phyloP scores from a whole-genome alignment of 352 stramenopile species.

The Phytophthora idaei region DNA sequence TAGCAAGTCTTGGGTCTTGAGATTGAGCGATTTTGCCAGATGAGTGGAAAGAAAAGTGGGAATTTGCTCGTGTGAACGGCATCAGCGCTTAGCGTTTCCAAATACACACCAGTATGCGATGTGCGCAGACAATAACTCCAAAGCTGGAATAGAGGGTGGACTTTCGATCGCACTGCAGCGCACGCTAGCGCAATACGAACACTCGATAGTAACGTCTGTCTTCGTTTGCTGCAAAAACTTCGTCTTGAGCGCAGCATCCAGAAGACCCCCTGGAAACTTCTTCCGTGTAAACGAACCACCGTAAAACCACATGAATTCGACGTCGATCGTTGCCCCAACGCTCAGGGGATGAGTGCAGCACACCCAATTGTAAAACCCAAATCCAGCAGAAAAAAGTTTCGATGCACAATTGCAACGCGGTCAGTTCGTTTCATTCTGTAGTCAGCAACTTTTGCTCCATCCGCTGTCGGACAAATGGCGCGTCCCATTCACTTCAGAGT shows the following conservation, averaged over 20 bases:
- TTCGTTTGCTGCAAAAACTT: not conserved
- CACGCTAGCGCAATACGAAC: not conserved
- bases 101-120: conserved; percentile 7
- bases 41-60: not conserved
- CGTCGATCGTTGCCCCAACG: not conserved
- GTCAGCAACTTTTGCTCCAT: too few relatives aligned
- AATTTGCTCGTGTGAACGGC: not conserved
- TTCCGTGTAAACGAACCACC: not conserved
- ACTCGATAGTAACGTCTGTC: not conserved
- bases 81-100: conserved; percentile 9
- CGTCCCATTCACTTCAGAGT: not conserved
- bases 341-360: too few relatives aligned
- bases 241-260: not conserved
- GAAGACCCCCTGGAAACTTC: not conserved
- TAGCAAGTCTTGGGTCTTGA: not conserved
- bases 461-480: not conserved
- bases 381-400: too few relatives aligned
- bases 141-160: conserved; percentile 2
- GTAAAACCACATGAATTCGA: not conserved
- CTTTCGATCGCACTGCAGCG: conserved; percentile 4
- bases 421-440: too few relatives aligned
- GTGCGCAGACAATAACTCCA: conserved; percentile 14
- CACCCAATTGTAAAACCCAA: too few relatives aligned
- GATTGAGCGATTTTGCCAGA: not conserved
- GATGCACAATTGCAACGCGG: too few relatives aligned